A percentile compares a stretch with the other conserved stretches of the same genome.
phyloP scores from a whole-genome alignment of 192 early-diverging fungal genomes.

The Coemansia sp. region DNA sequence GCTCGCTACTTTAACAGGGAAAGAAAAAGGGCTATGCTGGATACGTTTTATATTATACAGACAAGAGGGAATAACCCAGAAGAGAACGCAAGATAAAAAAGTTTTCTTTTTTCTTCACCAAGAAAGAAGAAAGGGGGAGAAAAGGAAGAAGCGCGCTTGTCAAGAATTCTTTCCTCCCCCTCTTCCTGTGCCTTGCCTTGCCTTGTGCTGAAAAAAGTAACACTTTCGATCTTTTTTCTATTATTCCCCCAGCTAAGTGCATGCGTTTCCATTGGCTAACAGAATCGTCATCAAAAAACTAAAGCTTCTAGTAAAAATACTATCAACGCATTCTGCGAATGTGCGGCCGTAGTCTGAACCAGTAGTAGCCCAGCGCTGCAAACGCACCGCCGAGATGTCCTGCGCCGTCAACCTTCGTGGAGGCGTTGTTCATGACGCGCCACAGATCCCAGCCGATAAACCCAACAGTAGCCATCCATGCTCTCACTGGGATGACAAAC shows the following conservation, averaged over 20 bases:
- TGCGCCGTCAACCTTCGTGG: slow-evolving; percentile 41
- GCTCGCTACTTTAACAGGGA: not conserved
- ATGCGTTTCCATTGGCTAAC: not conserved
- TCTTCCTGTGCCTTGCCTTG: not conserved
- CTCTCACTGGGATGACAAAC: slow-evolving; percentile 44
- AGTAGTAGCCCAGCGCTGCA: slow-evolving; percentile 53
- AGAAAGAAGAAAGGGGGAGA: not conserved
- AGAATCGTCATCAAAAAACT: not conserved
- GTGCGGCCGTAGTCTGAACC: slow-evolving; percentile 45
- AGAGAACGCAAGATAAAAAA: not conserved
- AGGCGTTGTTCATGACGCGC: slow-evolving; percentile 10
- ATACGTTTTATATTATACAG: not conserved
- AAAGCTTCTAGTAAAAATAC: not conserved
- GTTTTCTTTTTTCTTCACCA: not conserved
- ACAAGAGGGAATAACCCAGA: not conserved
- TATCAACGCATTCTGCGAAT: slow-evolving; percentile 42
- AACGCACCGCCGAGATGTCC: slow-evolving; percentile 55
- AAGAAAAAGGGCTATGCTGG: not conserved
- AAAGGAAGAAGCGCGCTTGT: no score
- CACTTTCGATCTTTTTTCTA: not conserved
- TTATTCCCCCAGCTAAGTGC: not conserved
- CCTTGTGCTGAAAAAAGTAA: not conserved
- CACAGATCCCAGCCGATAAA: slow-evolving; percentile 47
- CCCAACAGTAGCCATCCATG: slow-evolving; percentile 39
- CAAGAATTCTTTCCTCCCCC: no score